Evolutionary conservation across 2,329 filamentous ascomycete species (phyloP), one percentile per base, ranked within the genome.

Genomic region (Alternaria triticimaculans): DNA sequence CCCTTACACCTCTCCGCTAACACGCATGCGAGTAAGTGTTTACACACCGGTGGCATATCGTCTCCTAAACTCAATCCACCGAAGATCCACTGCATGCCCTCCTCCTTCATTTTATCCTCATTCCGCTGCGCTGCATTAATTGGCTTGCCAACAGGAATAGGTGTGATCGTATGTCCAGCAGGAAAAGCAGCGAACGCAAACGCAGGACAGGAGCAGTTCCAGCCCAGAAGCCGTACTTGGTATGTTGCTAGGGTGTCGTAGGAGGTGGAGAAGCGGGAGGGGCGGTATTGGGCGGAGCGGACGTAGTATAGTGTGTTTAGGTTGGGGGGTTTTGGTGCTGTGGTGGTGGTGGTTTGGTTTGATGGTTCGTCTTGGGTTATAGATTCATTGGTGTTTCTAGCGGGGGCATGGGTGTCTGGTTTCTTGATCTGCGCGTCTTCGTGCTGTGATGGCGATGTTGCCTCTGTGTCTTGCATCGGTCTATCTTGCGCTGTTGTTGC

Each of bases 201-300:
- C 1, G 89, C 90, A 4, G 94, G 91, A 82, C 96, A 99, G 1
- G 89, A 92, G 80, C 96, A 99, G 78, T 91, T 94, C 96, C 96
- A 98, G 2, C 90, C 88, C 1, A 79, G 72, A 2, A 94, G 85
- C 10, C 90, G 87, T 15, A 98, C 92, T 71, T 92, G 84, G 80
- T 97, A 96, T 55, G 50, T 66, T 5, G 71, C 69, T 7, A 66
- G 70, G 51, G 72, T 60, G 59, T 76, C 65, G 59, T 77, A 73
- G 48, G 72, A 76, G 55, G 70, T 63, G 62, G 49, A 65, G 71
- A 61, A 73, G 70, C 65, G 80, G 72, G 71, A 80, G 82, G 43
- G 84, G 65, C 70, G 76, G 21, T 69, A 71, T 61, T 84, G 82
- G 48, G 82, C 85, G 37, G 91, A 93, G 71, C 85, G 87, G 68